Percentiles rank a stretch among this genome's conserved stretches.
Evolutionary conservation across 2,329 filamentous ascomycete genomes (phyloP).

Genomic region (Chrysosphaeria jannelii): DNA sequence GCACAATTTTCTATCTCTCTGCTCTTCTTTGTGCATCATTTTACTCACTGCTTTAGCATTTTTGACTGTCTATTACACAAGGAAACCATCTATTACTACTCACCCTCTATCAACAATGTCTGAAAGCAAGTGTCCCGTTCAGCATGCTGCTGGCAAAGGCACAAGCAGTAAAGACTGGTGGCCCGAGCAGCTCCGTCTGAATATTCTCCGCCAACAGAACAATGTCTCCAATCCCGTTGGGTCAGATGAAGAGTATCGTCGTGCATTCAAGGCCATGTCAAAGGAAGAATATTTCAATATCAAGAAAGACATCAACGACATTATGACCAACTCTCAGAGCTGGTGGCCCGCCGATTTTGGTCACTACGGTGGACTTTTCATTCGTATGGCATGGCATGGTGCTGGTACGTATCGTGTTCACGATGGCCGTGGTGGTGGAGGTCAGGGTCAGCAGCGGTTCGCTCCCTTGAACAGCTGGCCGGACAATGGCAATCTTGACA

Average conservation of each 20-base stretch:
- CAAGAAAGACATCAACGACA: conserved; percentile 39
- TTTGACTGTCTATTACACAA: no score
- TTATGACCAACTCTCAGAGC: conserved; percentile 54
- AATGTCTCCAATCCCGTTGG: conserved; percentile 29
- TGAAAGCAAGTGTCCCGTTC: conserved; percentile 2
- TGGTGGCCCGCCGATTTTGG: conserved; percentile 65
- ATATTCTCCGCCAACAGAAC: conserved; percentile 45
- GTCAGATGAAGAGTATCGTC: conserved; percentile 39
- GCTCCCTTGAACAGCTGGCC: conserved; percentile 61
- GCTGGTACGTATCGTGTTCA: conserved; percentile 48
- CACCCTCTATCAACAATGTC: conserved; percentile 2
- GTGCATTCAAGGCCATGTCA: conserved; percentile 34
- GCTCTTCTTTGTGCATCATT: not conserved
- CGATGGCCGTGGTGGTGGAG: conserved; percentile 47
- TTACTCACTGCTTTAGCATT: no score
- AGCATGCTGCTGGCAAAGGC: conserved; percentile 22
- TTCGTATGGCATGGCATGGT: conserved; percentile 59
- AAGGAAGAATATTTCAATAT: conserved; percentile 11
- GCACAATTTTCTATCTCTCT: not conserved
- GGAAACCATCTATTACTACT: no score
- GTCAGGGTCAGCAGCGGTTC: conserved; percentile 48
- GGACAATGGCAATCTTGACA: conserved; percentile 51
- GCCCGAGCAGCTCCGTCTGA: conserved; percentile 35
- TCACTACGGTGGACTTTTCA: conserved; percentile 53
- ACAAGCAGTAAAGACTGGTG: conserved; percentile 44